Percentiles rank a stretch among this genome's conserved stretches.
Evolutionary conservation across 1,284 basidiomycete genomes (phyloP).

Genomic region (Bondarzewia mesenterica): DNA sequence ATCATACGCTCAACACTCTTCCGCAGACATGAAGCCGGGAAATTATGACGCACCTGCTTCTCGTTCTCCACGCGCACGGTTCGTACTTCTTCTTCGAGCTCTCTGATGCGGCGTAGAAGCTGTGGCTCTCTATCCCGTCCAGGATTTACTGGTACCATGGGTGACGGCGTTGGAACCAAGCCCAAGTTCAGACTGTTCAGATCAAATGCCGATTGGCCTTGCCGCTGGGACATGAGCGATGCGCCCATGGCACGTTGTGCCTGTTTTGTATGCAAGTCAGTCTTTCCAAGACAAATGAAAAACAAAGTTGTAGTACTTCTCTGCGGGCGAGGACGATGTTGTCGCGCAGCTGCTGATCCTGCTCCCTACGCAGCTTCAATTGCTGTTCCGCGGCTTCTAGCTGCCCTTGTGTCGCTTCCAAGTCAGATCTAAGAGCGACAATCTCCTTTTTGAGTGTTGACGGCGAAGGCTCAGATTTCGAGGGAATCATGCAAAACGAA

Average conservation of each 20-base stretch:
- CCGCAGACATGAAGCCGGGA: background rate
- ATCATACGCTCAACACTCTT: slow-evolving; percentile 12
- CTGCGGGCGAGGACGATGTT: slow-evolving; percentile 72
- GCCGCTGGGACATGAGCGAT: slow-evolving; percentile 43
- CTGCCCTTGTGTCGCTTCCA: slow-evolving; percentile 46
- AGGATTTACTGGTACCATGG: slow-evolving; percentile 40
- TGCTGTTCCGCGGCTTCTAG: slow-evolving; percentile 52
- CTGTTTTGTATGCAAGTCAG: slow-evolving; percentile 26
- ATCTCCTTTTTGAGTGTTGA: slow-evolving; percentile 60
- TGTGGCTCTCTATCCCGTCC: slow-evolving; percentile 58
- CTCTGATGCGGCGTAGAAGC: slow-evolving; percentile 56
- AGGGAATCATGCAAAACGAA: slow-evolving; percentile 68
- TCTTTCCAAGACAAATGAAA: background rate
- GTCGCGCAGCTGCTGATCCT: slow-evolving; percentile 68
- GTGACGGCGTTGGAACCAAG: slow-evolving; percentile 36
- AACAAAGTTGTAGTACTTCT: slow-evolving; percentile 38
- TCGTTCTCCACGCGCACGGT: slow-evolving; percentile 65
- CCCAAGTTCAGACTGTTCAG: slow-evolving; percentile 42
- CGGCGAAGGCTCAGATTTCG: slow-evolving; percentile 41
- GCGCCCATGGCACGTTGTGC: slow-evolving; percentile 71
- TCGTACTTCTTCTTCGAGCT: slow-evolving; percentile 75
- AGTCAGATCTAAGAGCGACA: slow-evolving; percentile 44
- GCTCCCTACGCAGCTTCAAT: slow-evolving; percentile 62
- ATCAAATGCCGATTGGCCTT: slow-evolving; percentile 34
- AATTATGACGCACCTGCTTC: slow-evolving; percentile 55